Evolutionary conservation across 345 rosid genomes (phyloP), one percentile per base, ranked within the genome.

Genomic region (Sonneratia caseolaris): DNA sequence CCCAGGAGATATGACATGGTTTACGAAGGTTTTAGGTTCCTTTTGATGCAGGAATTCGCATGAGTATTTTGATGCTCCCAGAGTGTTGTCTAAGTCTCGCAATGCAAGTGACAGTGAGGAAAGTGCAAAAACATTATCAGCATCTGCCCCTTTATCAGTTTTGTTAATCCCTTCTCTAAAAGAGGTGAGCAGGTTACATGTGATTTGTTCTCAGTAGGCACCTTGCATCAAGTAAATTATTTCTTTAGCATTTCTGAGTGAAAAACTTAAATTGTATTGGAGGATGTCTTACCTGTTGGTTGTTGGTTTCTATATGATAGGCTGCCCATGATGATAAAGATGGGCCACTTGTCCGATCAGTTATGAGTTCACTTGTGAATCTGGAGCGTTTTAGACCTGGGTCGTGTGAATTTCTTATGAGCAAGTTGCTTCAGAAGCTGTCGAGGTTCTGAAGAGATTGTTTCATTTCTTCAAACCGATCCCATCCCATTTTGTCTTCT

Each of bases 91-190:
- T 71, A 67, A 83, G 77, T 81, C 90, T 71, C 85, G 65, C 64
- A 85, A 80, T 78, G 74, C 79, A 81, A 89, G 85, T 70, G 83
- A 84, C 59, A 88, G 87, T 71, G 97, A 87, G 80, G 98, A 89
- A 79, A 86, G 71, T 79, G 86, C 88, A 59, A 85, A 84, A 77
- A 76, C 84, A 76, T 27, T 27, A 27, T 84, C 87, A n/a, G 81
- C 86, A 62, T 86, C 96, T 73, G 85, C 79, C 15, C 81, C 97
- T 37, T 77, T 95, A 76, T 89, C 97, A 66, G 75, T 82, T 71
- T 86, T 95, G 83, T 83, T 95, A 61, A 81, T 95, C 53, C 99
- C 97, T 74, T 88, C 97, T 57, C 69, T 90, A 61, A 92, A 92
- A 86, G 97, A 95, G 97, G 99, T 94, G 73, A 59, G 82, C 64